These are phyloP conservation scores for Pythium angustatum DNA, from an alignment of 352 stramenopile species.

Conservation along the genomic window DNA sequence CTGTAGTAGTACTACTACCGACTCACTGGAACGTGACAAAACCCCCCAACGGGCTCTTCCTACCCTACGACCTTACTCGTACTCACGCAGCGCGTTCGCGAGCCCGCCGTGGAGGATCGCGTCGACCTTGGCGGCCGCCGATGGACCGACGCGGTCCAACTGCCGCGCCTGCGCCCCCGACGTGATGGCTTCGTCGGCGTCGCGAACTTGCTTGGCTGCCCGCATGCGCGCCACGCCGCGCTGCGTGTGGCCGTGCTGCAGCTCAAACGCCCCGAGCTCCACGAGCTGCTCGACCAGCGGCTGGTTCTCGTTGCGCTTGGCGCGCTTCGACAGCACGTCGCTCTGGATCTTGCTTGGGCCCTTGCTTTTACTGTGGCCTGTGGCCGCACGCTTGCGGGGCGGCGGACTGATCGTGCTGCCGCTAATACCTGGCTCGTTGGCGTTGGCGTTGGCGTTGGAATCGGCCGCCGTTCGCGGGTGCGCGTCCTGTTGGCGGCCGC, in stretches of 20 bases:
- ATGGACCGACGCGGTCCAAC: slow-evolving; percentile 50
- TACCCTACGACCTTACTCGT: slow-evolving; percentile 20
- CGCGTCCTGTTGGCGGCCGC: too few species aligned
- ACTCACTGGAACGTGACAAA: too few species aligned
- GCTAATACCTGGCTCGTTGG: too few species aligned
- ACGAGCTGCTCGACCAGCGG: slow-evolving; percentile 58
- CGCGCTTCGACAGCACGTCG: slow-evolving; percentile 43
- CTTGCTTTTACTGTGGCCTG: slow-evolving; percentile 11
- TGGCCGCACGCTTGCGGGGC: slow-evolving; percentile 1
- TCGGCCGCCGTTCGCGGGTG: neutral
- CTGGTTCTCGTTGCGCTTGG: slow-evolving; percentile 50
- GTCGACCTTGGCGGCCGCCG: slow-evolving; percentile 59
- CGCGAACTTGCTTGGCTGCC: slow-evolving; percentile 56
- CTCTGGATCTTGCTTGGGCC: slow-evolving; percentile 19
- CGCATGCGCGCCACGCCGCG: slow-evolving; percentile 55
- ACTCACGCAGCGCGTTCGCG: slow-evolving; percentile 49
- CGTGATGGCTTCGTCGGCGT: slow-evolving; percentile 45
- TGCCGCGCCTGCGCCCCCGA: slow-evolving; percentile 57
- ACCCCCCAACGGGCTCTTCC: neutral
- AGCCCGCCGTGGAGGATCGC: slow-evolving; percentile 56
- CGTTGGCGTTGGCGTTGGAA: neutral
- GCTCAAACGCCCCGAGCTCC: slow-evolving; percentile 59
- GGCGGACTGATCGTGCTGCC: too few species aligned
- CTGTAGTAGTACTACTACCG: too few species aligned
- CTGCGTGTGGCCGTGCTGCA: slow-evolving; percentile 46